Conservation (phyloP, 495 filamentous ascomycete genomes). For the Diplogelasinospora grovesii region DNA sequence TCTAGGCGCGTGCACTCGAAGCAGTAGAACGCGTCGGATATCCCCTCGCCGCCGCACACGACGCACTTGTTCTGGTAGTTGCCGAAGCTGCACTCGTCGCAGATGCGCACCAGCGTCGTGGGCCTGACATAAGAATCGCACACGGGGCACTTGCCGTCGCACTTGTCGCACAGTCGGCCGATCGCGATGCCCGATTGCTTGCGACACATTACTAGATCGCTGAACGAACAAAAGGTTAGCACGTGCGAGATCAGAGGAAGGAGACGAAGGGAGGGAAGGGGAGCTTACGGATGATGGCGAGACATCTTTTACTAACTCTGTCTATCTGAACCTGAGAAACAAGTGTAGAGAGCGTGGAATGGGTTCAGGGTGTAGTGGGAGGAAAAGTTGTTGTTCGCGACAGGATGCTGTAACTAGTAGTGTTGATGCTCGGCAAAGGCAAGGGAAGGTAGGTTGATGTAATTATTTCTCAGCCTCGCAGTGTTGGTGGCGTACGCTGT, state of each 20-base stretch:
- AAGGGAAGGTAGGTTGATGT: too few species aligned
- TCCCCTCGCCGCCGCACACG: slow-evolving; percentile 96
- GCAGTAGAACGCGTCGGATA: slow-evolving; percentile 99
- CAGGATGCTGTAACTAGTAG: too few species aligned
- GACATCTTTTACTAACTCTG: slow-evolving; percentile 19
- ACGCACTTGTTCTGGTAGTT: slow-evolving; percentile 99
- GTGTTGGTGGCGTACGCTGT: too few species aligned
- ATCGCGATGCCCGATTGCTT: slow-evolving; percentile 97
- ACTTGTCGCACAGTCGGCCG: slow-evolving; percentile 99
- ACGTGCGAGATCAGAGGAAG: not conserved
- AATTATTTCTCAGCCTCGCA: slow-evolving; percentile 12
- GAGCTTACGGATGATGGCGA: slow-evolving; percentile 32
- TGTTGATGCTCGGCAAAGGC: too few species aligned
- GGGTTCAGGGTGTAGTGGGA: not conserved
- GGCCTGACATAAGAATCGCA: slow-evolving; percentile 99
- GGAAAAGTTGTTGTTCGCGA: not conserved
- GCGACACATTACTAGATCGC: slow-evolving; percentile 99
- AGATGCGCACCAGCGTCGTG: slow-evolving; percentile 94
- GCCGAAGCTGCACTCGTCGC: slow-evolving; percentile 97
- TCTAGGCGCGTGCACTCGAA: slow-evolving; percentile 97
- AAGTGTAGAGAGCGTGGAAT: too few species aligned
- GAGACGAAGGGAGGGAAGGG: not conserved
- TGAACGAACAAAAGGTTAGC: slow-evolving; percentile 20
- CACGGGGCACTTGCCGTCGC: slow-evolving; percentile 98
- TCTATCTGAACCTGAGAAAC: too few species aligned